Evolutionary conservation across 306 rosid species (phyloP).

Genomic region (Cicer judaicum): DNA sequence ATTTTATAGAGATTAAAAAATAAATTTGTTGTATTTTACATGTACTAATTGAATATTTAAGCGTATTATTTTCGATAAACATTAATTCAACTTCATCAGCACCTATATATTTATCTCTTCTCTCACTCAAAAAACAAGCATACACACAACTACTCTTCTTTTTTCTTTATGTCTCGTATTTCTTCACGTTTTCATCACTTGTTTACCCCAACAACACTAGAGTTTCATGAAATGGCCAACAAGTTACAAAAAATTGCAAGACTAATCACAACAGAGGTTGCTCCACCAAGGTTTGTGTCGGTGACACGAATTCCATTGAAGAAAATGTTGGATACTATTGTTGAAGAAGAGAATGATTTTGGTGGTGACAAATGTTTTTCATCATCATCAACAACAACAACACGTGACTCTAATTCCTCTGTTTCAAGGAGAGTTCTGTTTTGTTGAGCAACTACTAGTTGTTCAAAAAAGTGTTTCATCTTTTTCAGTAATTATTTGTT

Average conservation of each 20-base stretch:
- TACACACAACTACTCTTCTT: neutral
- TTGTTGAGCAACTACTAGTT: conserved; percentile 36
- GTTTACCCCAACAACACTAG: neutral
- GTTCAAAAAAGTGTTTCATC: neutral
- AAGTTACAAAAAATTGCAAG: conserved; percentile 39
- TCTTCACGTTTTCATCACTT: neutral
- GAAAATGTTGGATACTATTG: conserved; percentile 54
- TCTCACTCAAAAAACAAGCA: neutral
- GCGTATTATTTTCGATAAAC: neutral
- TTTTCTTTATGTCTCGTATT: neutral
- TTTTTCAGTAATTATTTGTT: neutral
- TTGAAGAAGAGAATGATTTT: conserved; percentile 54
- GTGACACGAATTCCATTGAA: conserved; percentile 42
- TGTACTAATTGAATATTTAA: too few species aligned
- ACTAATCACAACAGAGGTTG: conserved; percentile 53
- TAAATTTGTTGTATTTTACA: too few species aligned
- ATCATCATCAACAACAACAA: neutral
- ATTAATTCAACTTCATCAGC: conserved; percentile 4
- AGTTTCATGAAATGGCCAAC: conserved; percentile 37
- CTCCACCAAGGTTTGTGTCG: conserved; percentile 52
- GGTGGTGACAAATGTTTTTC: conserved; percentile 37
- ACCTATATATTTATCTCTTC: neutral
- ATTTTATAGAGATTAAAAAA: too few species aligned
- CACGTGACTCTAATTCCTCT: neutral
- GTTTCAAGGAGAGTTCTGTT: conserved; percentile 21